phyloP scores from a whole-genome alignment of 2,329 filamentous ascomycete species.

The Cercospora sp. region DNA sequence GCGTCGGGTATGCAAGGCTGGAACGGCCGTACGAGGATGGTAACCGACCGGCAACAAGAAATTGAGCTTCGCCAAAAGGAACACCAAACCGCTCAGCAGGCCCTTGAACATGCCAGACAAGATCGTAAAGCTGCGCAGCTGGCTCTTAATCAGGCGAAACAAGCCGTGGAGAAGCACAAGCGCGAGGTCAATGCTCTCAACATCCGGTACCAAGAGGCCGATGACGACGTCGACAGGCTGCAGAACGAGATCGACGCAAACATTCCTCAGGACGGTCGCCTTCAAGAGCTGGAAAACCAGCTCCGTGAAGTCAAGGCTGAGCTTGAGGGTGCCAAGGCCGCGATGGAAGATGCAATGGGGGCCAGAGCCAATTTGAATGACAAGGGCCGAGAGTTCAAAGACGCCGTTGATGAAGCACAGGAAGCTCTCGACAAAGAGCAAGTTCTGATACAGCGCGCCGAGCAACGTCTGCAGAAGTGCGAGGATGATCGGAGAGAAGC shows the following conservation, averaged over 20 bases:
- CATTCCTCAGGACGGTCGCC: slow-evolving; percentile 60
- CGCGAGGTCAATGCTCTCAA: slow-evolving; percentile 52
- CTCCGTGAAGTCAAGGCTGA: slow-evolving; percentile 60
- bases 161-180: slow-evolving; percentile 53
- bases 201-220: slow-evolving; percentile 58
- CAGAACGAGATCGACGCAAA: slow-evolving; percentile 63
- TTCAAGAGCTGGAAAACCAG: slow-evolving; percentile 47
- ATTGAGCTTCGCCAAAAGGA: slow-evolving; percentile 46
- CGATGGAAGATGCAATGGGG: slow-evolving; percentile 51
- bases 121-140: slow-evolving; percentile 52
- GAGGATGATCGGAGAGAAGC: slow-evolving; percentile 39
- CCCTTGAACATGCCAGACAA: slow-evolving; percentile 55
- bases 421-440: slow-evolving; percentile 31
- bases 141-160: slow-evolving; percentile 51
- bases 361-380: slow-evolving; percentile 49
- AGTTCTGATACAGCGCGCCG: slow-evolving; percentile 35
- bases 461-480: slow-evolving; percentile 35
- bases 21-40: slow-evolving; percentile 60
- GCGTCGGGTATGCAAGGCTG: slow-evolving; percentile 57
- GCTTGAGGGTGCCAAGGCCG: slow-evolving; percentile 43
- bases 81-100: slow-evolving; percentile 40
- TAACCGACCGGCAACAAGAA: slow-evolving; percentile 36
- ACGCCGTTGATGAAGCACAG: slow-evolving; percentile 36
- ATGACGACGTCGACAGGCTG: slow-evolving; percentile 64
- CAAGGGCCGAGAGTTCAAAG: slow-evolving; percentile 35